phyloP scores from a whole-genome alignment of 2,329 filamentous ascomycete genomes.

The Grosmannia serpens region DNA sequence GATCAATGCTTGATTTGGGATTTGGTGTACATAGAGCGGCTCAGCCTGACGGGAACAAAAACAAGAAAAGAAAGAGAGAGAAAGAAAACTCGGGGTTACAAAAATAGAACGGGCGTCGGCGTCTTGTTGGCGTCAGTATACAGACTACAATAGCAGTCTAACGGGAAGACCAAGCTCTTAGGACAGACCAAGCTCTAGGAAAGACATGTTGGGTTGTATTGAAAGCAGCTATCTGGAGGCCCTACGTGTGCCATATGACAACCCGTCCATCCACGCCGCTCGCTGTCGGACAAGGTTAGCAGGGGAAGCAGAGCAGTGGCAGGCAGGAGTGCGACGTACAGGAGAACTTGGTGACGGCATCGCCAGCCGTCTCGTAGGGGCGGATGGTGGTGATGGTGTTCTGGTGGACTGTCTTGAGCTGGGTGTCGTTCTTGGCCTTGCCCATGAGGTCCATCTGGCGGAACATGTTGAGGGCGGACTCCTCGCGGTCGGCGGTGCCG shows the following conservation, averaged over 20 bases:
- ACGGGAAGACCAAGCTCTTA: neutral
- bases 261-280: conserved; percentile 75
- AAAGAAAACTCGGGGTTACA: neutral
- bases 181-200: neutral
- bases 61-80: neutral
- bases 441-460: conserved; percentile 97
- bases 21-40: neutral
- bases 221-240: neutral
- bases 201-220: neutral
- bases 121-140: neutral
- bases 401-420: conserved; percentile 90
- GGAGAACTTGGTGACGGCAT: conserved; percentile 66
- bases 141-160: neutral
- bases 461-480: conserved; percentile 96
- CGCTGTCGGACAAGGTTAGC: conserved; percentile 41
- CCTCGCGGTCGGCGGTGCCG: conserved; percentile 60
- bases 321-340: conserved; percentile 47
- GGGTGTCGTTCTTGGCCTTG: conserved; percentile 81
- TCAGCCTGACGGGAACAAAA: neutral
- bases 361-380: conserved; percentile 56
- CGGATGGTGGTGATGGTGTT: conserved; percentile 87
- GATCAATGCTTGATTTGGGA: neutral
- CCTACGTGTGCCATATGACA: conserved; percentile 62
- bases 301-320: neutral
- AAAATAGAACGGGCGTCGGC: neutral